A percentile compares a stretch with the other conserved stretches of the same genome.
Evolutionary conservation across 306 rosid species (phyloP).

Genomic region (Corylus americana): DNA sequence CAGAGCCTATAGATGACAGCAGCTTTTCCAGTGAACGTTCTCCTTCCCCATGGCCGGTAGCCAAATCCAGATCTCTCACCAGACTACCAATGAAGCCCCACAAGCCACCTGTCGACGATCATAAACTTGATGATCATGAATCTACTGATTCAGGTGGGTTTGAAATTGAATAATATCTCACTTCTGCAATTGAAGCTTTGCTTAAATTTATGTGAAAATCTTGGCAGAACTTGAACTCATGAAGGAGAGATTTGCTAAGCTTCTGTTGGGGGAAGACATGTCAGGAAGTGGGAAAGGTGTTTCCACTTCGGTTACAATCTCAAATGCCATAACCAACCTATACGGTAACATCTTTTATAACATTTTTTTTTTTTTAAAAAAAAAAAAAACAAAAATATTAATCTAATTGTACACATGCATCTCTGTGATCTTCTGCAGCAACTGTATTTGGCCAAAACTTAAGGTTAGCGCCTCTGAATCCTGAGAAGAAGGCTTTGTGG

Average conservation of each 20-base stretch:
- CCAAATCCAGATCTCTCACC: conserved; percentile 46
- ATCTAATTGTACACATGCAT: neutral
- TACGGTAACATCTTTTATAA: conserved; percentile 53
- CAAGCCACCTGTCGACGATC: conserved; percentile 31
- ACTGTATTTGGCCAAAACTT: conserved; percentile 87
- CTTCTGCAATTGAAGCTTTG: neutral
- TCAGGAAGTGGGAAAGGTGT: conserved; percentile 98
- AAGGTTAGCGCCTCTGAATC: conserved; percentile 77
- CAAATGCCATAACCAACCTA: conserved; percentile 91
- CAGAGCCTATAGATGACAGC: conserved; percentile 58
- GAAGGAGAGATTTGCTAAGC: conserved; percentile 91
- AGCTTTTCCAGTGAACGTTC: conserved; percentile 63
- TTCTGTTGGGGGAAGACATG: conserved; percentile 95
- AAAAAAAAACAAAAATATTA: too few relatives aligned
- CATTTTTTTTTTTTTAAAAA: neutral
- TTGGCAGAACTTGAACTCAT: conserved; percentile 70
- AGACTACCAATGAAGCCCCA: conserved; percentile 52
- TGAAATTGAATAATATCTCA: neutral
- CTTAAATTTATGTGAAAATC: conserved; percentile 18
- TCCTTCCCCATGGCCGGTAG: conserved; percentile 47
- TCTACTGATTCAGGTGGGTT: conserved; percentile 61
- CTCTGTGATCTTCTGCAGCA: conserved; percentile 47
- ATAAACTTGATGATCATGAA: conserved; percentile 54
- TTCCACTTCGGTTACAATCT: conserved; percentile 88
- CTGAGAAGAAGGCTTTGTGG: conserved; percentile 94